Conservation (phyloP, 139 green algal species). For the Zygnema circumcarinatum region DNA sequence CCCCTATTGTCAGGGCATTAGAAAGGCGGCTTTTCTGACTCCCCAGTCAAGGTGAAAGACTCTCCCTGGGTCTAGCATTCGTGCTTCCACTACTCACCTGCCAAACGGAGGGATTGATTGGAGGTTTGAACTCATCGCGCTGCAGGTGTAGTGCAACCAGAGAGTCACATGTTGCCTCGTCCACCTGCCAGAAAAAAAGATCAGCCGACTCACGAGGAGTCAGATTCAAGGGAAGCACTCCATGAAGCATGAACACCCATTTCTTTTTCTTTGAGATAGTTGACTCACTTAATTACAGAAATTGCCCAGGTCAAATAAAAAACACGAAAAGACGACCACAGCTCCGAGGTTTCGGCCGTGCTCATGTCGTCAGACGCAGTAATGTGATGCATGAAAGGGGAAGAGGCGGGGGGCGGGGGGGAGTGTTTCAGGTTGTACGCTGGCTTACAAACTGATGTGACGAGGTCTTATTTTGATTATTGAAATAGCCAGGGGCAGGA, state of each 20-base stretch:
- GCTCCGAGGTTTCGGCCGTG: background rate
- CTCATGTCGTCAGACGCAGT: background rate
- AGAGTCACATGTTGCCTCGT: conserved; percentile 34
- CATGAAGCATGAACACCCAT: no score
- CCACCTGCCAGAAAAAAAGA: no score
- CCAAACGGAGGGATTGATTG: conserved; percentile 5
- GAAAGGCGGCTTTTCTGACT: no score
- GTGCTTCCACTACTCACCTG: conserved; percentile 20
- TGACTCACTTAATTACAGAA: background rate
- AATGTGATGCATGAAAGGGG: background rate
- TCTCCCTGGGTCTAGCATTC: no score
- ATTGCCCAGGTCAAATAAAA: background rate
- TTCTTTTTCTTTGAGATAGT: background rate
- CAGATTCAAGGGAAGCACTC: no score
- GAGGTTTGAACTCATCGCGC: background rate
- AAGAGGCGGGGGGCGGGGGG: background rate
- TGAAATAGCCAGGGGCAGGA: conserved; percentile 69
- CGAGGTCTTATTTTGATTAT: conserved; percentile 62
- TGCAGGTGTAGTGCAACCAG: conserved; percentile 42
- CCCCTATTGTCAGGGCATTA: no score
- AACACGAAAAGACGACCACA: background rate
- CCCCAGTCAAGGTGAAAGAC: no score
- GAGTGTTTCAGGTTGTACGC: background rate
- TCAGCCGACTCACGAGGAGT: no score
- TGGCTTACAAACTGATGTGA: conserved; percentile 60